Base-by-base conservation (phyloP, 441 rosid genomes). In the Populus hybrid region DNA sequence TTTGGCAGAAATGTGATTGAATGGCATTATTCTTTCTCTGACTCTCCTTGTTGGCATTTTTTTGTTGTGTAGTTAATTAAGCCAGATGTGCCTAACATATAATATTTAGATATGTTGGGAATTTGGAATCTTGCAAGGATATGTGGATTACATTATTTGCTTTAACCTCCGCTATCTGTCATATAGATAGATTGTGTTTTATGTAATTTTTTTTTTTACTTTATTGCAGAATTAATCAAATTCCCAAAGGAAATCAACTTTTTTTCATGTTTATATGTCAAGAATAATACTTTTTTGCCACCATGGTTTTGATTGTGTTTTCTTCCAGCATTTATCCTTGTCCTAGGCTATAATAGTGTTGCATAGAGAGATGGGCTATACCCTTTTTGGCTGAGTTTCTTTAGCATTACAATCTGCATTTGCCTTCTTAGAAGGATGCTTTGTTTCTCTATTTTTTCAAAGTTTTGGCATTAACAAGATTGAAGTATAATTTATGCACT, bases 1-100 rank as follows among this genome's bases (percentile, higher is more conserved):
- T 66, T 67, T 67, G 65, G 65, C 65, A 40, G 63, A 74, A 24
- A 40, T 74, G 69, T 42, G 14, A 12, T 40, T 74, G 57, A 16
- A 42, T 35, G 38, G 2, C 23, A 12, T 69, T 50, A 12, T 26
- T 64, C 63, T 68, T 34, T 30, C n/a, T 76, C 23, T 24, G 3
- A 18, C 16, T 46, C 28, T 6, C 23, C 23, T 61, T 28, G 64
- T 63, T 79, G 69, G 28, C 40, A 53, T 32, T 50, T 57, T 57
- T 18, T 6, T 46, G 67, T 42, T 75, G 50, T 12, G 38, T 30
- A 5, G 19, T 61, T 26, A 18, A 40, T 26, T n/a, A 14, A 7
- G 63, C 74, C 64, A 26, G n/a, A 16, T 71, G 61, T 23, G 42
- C n/a, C n/a, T 42, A 42, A 12, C 26, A 23, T 71, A 46, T 26